Conservation (phyloP, 305 asterid species). For the Ilex paraguariensis region DNA sequence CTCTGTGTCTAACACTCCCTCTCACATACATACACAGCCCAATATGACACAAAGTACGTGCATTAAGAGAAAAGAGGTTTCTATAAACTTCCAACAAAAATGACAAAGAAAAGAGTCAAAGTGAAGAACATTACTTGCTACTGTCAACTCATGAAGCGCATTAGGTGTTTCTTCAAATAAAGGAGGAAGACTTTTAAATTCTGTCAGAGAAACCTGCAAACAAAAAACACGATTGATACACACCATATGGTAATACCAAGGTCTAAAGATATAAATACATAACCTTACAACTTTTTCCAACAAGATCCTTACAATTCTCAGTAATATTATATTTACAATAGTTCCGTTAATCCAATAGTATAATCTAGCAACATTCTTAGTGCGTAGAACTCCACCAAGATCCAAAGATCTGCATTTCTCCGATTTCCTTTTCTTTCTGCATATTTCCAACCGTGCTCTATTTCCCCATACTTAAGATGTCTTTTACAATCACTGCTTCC, state of each 20-base stretch:
- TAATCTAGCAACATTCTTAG: neutral
- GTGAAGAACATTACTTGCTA: conserved; percentile 63
- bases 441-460: too few species aligned
- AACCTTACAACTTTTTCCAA: neutral
- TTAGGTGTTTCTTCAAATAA: conserved; percentile 64
- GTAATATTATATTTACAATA: neutral
- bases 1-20: too few species aligned
- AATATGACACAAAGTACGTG: neutral
- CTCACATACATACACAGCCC: too few species aligned
- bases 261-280: neutral
- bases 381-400: too few species aligned
- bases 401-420: too few species aligned
- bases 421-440: too few species aligned
- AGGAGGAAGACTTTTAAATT: conserved; percentile 85
- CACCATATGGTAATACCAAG: neutral
- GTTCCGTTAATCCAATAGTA: neutral
- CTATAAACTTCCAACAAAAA: too few species aligned
- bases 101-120: neutral
- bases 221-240: neutral
- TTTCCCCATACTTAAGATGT: too few species aligned
- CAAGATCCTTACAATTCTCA: neutral
- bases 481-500: too few species aligned
- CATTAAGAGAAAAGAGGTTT: too few species aligned
- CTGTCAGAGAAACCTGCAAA: conserved; percentile 69
- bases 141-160: conserved; percentile 66